A percentile compares a stretch with the other conserved stretches of the same genome.
Evolutionary conservation across 306 rosid genomes (phyloP).

Genomic region (Quercus berberidifolia): DNA sequence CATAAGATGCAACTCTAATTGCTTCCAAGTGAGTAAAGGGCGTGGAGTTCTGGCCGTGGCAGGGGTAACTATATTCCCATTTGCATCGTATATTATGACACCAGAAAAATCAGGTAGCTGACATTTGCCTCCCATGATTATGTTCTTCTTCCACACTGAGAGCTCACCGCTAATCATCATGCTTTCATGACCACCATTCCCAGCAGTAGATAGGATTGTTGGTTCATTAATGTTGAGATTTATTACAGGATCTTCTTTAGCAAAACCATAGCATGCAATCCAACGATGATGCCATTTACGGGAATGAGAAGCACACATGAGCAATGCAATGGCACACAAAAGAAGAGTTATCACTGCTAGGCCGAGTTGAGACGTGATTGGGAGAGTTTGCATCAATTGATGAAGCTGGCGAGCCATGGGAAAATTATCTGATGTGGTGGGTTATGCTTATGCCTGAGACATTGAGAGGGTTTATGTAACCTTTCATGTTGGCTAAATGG

Average conservation of each 20-base stretch:
- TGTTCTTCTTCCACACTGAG: slow-evolving; percentile 85
- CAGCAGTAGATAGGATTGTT: neutral
- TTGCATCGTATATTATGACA: slow-evolving; percentile 67
- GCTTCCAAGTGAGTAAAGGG: slow-evolving; percentile 68
- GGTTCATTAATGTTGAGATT: slow-evolving; percentile 31
- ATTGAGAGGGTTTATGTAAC: slow-evolving; percentile 16
- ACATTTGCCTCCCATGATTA: slow-evolving; percentile 92
- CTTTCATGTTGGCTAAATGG: slow-evolving; percentile 1
- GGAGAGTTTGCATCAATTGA: slow-evolving; percentile 17
- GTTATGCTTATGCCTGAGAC: slow-evolving; percentile 11
- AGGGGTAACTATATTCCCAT: slow-evolving; percentile 57
- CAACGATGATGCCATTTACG: slow-evolving; percentile 41
- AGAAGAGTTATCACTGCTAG: slow-evolving; percentile 44
- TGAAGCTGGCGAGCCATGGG: slow-evolving; percentile 66
- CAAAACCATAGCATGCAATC: slow-evolving; percentile 40
- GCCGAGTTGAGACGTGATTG: slow-evolving; percentile 37
- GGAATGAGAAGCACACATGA: slow-evolving; percentile 84
- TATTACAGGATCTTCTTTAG: slow-evolving; percentile 46
- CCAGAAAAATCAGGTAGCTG: slow-evolving; percentile 92
- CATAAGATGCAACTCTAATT: neutral
- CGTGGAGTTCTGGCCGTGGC: slow-evolving; percentile 48
- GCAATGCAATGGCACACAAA: slow-evolving; percentile 52
- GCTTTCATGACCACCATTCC: neutral
- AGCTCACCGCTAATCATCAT: slow-evolving; percentile 15
- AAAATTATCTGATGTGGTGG: slow-evolving; percentile 12